These are phyloP conservation scores for Talaromyces albobiverticillius DNA, from an alignment of 2,329 filamentous ascomycete species.

Conservation along the genomic window DNA sequence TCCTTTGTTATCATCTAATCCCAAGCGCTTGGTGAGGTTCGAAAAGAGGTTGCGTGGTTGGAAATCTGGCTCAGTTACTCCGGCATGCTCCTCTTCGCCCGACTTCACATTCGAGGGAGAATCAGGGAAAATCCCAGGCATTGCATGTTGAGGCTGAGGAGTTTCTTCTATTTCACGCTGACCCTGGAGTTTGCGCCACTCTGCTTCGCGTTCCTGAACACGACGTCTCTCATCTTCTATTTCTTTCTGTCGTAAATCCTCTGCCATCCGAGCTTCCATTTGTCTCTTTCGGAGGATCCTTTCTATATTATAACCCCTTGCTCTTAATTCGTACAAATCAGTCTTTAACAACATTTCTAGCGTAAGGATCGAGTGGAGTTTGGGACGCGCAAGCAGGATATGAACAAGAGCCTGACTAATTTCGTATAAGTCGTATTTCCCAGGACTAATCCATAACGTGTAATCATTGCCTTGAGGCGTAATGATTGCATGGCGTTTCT, in stretches of 20 bases:
- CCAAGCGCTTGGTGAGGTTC: constrained; percentile 64
- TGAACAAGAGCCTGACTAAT: constrained; percentile 84
- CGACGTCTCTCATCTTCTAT: constrained; percentile 69
- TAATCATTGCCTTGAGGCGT: constrained; percentile 56
- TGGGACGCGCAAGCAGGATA: constrained; percentile 75
- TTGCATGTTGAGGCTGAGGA: constrained; percentile 41
- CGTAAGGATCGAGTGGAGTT: constrained; percentile 83
- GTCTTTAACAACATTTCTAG: constrained; percentile 88
- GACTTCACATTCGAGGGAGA: constrained; percentile 54
- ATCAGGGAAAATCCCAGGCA: constrained; percentile 73
- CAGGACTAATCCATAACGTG: constrained; percentile 72
- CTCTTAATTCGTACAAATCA: constrained; percentile 75
- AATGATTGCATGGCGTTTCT: constrained; percentile 72
- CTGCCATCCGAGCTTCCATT: constrained; percentile 81
- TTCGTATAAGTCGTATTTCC: constrained; percentile 80
- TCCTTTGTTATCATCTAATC: constrained; percentile 52
- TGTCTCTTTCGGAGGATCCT: constrained; percentile 86
- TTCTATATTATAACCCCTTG: constrained; percentile 93
- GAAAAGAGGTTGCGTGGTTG: constrained; percentile 63
- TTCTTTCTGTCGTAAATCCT: constrained; percentile 71
- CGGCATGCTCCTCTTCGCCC: constrained; percentile 20
- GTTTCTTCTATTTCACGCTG: constrained; percentile 26
- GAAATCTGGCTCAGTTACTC: constrained; percentile 31
- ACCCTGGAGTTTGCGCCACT: constrained; percentile 44
- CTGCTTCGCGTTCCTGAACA: constrained; percentile 59